A percentile compares a stretch with the other conserved stretches of the same genome.
These are phyloP conservation scores for Schoenoplectus tabernaemontani DNA, from an alignment of 202 grass and related monocot genomes.

Conservation along the genomic window DNA sequence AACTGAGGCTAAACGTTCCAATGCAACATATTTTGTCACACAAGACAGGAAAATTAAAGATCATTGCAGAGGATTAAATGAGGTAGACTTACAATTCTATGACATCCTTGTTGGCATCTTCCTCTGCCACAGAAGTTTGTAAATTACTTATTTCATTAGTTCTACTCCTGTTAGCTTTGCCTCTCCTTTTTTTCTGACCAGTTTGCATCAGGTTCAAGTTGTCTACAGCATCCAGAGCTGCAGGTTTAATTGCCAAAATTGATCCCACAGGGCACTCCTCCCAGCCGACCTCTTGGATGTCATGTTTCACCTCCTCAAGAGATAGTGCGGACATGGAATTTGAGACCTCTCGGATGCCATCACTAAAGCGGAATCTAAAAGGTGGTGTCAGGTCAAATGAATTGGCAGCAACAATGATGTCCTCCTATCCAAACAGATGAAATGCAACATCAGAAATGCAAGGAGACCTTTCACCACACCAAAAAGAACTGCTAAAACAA, in stretches of 20 bases:
- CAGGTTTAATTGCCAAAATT: not conserved
- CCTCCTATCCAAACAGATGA: not conserved
- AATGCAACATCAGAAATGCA: not conserved
- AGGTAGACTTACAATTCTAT: not conserved
- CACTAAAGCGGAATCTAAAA: not conserved
- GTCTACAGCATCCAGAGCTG: not conserved
- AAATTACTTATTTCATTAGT: not conserved
- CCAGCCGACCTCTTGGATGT: not conserved
- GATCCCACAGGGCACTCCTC: slow-evolving; percentile 15
- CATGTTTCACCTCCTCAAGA: slow-evolving; percentile 2
- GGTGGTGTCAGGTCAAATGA: not conserved
- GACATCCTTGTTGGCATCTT: not conserved
- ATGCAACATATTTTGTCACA: not conserved
- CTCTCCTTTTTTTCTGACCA: not conserved
- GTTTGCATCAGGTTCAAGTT: not conserved
- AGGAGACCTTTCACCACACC: not conserved
- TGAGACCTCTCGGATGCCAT: not conserved
- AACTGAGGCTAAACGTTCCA: not conserved
- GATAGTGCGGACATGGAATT: not conserved
- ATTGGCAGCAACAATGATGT: not conserved
- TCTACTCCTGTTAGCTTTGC: not conserved
- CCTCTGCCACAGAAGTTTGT: not conserved
- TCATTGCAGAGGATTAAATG: not conserved
- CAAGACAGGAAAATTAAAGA: not conserved
- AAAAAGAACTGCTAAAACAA: not conserved